These are phyloP conservation scores for Paracamarosporium sp. DNA, from an alignment of 2,329 filamentous ascomycete species.

Conservation along the genomic window DNA sequence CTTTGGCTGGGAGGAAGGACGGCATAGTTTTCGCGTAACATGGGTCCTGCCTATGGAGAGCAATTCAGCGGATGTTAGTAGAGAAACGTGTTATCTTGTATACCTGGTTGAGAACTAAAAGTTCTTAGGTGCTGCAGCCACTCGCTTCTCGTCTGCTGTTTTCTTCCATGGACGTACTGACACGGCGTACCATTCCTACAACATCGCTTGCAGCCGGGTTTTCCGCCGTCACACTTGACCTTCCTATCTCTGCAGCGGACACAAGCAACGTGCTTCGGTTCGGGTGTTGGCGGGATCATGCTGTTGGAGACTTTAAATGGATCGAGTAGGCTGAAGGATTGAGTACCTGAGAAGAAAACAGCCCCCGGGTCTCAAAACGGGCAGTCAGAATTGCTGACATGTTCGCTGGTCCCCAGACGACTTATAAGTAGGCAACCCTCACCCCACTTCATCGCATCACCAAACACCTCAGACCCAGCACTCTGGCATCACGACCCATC, in stretches of 20 bases:
- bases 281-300: slow-evolving; percentile 2
- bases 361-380: not conserved
- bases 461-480: slow-evolving; percentile 5
- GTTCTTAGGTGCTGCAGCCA: slow-evolving; percentile 24
- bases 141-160: slow-evolving; percentile 19
- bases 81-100: not conserved
- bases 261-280: slow-evolving; percentile 22
- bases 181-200: slow-evolving; percentile 10
- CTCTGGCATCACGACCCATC: not conserved
- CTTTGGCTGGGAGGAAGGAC: not conserved
- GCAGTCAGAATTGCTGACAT: not conserved
- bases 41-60: not conserved
- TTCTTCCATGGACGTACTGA: slow-evolving; percentile 20
- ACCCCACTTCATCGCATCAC: slow-evolving; percentile 1
- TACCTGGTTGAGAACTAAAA: slow-evolving; percentile 22
- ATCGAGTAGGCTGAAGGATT: not conserved
- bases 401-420: not conserved
- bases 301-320: not conserved
- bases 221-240: slow-evolving; percentile 25
- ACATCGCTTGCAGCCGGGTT: slow-evolving; percentile 20
- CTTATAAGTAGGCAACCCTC: slow-evolving; percentile 1
- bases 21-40: not conserved
- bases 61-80: not conserved
- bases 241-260: slow-evolving; percentile 24
- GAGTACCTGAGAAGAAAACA: not conserved